Base-by-base conservation (phyloP, 176 grass and related monocot species). In the Tillandsia leiboldiana region DNA sequence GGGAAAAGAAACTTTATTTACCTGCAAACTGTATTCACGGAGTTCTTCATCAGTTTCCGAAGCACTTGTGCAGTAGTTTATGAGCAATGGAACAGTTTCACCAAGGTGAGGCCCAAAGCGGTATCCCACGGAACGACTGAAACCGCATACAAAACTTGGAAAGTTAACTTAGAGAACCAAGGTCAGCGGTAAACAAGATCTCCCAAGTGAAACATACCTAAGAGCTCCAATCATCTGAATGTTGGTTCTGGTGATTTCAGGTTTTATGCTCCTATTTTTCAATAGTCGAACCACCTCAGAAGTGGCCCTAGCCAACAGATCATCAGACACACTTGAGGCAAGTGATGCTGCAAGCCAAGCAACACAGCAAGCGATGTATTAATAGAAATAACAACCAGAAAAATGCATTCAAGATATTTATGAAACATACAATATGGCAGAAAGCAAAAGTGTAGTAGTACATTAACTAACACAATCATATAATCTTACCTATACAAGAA, bases 171-270 rank as follows among this genome's bases (percentile, higher is more conserved):
- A 49, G 42, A 67, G 28, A 2, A 67, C 28, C 33, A 42, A 42
- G 33, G 33, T 61, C n/a, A 18, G 22, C 9, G 7, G 17, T 61
- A 18, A 18, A 13, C 52, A 9, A 23, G 14, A 61, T 61, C 8
- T 61, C 22, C 56, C 56, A 23, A 61, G 17, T 49, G 53, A 57
- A 65, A 56, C 28, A 62, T 87, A 99, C 94, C 94, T 99, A 78
- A 99, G 75, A 83, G 94, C 85, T 53, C 94, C 94, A 77, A 99
- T 99, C 94, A 99, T 93, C 75, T 90, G 94, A 72, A 99, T 99
- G 77, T 93, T 99, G 74, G 94, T 93, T 70, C 94, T 81, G 14
- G 81, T 82, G 69, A 99, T 90, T 64, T 99, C 94, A 67, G 89
- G 84, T 53, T 90, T 99, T 52, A 68, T 73, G 49, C 67, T 77